These are phyloP conservation scores for Penicillium sp. DNA, from an alignment of 2,329 filamentous ascomycete species.

Conservation along the genomic window DNA sequence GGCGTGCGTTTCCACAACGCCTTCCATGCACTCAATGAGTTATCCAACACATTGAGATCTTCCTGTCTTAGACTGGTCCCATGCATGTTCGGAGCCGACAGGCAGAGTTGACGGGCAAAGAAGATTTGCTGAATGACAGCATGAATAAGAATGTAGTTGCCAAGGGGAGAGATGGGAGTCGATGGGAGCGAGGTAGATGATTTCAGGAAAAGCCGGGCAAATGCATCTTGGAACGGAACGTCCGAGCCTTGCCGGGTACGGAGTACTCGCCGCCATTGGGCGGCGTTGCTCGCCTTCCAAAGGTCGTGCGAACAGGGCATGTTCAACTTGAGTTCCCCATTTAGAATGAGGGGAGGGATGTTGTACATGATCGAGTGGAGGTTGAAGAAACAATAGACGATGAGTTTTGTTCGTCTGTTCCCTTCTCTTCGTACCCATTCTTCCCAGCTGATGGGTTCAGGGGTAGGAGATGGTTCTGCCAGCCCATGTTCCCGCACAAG, in stretches of 20 bases:
- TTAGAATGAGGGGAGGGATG: conserved; percentile 58
- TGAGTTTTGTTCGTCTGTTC: conserved; percentile 54
- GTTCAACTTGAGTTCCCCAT: conserved; percentile 53
- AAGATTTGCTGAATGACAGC: conserved; percentile 56
- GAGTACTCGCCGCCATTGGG: conserved; percentile 49
- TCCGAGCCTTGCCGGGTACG: conserved; percentile 35
- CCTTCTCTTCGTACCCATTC: conserved; percentile 56
- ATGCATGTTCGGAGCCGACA: conserved; percentile 44
- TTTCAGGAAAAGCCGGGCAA: conserved; percentile 45
- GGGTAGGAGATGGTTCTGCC: conserved; percentile 29
- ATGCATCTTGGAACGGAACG: conserved; percentile 46
- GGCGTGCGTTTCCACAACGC: conserved; percentile 53
- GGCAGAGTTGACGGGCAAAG: conserved; percentile 49
- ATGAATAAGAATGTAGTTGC: conserved; percentile 56
- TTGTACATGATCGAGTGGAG: conserved; percentile 63
- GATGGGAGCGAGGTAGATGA: conserved; percentile 35
- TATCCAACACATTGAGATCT: conserved; percentile 46
- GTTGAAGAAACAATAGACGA: conserved; percentile 59
- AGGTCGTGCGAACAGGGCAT: conserved; percentile 56
- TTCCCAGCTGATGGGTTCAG: conserved; percentile 50
- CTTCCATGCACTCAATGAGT: conserved; percentile 52
- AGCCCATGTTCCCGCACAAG: conserved; percentile 56
- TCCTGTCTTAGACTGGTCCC: conserved; percentile 46
- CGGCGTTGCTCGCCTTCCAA: conserved; percentile 54
- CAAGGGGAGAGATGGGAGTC: conserved; percentile 48